These are phyloP conservation scores for Vaccinium corymbosum DNA, from an alignment of 148 eudicot genomes.

Conservation along the genomic window DNA sequence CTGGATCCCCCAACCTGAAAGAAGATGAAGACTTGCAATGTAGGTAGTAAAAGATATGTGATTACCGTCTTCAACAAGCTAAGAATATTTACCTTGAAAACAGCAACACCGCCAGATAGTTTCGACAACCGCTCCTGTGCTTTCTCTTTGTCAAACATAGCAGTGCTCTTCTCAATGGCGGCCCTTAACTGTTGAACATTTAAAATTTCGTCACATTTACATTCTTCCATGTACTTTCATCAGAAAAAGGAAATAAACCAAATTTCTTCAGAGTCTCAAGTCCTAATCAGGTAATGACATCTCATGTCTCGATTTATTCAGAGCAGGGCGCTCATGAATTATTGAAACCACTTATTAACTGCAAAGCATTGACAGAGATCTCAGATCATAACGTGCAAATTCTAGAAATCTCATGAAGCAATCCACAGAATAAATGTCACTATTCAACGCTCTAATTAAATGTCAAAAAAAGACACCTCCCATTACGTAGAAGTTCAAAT, in stretches of 20 bases:
- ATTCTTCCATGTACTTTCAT: neutral
- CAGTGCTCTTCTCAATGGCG: constrained; percentile 65
- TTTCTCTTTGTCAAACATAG: constrained; percentile 90
- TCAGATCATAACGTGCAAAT: neutral
- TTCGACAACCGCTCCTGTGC: constrained; percentile 70
- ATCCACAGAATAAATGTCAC: neutral
- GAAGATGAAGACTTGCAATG: constrained; percentile 10
- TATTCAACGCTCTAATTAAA: neutral
- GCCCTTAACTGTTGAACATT: constrained; percentile 55
- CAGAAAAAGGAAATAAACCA: neutral
- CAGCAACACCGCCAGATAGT: constrained; percentile 94
- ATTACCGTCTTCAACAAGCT: neutral
- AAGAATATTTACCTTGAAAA: constrained; percentile 60
- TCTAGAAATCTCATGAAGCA: neutral
- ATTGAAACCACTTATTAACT: neutral
- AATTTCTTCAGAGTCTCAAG: neutral
- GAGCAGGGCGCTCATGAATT: neutral
- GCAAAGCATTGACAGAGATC: neutral
- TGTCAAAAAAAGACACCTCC: neutral
- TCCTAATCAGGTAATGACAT: neutral
- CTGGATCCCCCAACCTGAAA: constrained; percentile 83
- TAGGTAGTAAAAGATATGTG: neutral
- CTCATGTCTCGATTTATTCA: neutral
- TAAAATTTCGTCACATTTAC: constrained; percentile 8
- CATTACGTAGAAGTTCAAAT: neutral